Conservation (phyloP, 2,329 filamentous ascomycete genomes). For the Fusarium secorum region DNA sequence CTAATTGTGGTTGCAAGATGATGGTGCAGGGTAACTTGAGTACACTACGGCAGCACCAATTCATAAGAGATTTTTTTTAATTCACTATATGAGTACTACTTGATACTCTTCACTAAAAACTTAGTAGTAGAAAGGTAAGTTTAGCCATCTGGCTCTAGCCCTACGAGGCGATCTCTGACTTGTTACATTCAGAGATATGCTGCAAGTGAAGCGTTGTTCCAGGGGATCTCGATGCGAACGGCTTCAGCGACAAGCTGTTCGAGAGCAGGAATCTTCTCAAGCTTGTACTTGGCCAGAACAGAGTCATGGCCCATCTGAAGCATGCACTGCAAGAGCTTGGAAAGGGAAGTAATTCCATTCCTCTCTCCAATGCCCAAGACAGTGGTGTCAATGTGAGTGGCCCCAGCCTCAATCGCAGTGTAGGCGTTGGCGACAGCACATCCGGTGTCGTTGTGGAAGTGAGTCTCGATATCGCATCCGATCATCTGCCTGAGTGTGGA, state of each 20-base stretch:
- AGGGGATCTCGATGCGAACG: constrained; percentile 19
- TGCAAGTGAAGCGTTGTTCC: constrained; percentile 18
- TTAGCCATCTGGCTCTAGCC: background rate
- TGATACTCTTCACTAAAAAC: background rate
- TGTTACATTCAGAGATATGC: background rate
- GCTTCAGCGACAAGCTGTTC: constrained; percentile 85
- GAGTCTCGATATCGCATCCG: constrained; percentile 69
- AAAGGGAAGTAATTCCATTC: constrained; percentile 75
- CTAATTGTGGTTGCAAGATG: background rate
- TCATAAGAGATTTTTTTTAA: background rate
- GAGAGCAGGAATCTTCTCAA: constrained; percentile 87
- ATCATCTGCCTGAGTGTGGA: constrained; percentile 73
- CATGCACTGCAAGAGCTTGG: constrained; percentile 23
- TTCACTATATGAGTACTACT: background rate
- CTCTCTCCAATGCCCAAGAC: constrained; percentile 62
- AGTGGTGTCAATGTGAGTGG: constrained; percentile 82
- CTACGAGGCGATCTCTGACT: background rate
- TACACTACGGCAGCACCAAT: background rate
- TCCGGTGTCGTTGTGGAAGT: constrained; percentile 84
- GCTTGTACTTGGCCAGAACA: constrained; percentile 86
- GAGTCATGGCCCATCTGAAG: constrained; percentile 71
- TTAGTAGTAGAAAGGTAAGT: background rate
- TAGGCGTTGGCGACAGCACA: constrained; percentile 91
- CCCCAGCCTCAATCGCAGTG: constrained; percentile 87
- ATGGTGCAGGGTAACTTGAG: background rate